These are phyloP conservation scores for Diaporthe longicolla DNA, from an alignment of 2,329 filamentous ascomycete genomes.

Conservation along the genomic window DNA sequence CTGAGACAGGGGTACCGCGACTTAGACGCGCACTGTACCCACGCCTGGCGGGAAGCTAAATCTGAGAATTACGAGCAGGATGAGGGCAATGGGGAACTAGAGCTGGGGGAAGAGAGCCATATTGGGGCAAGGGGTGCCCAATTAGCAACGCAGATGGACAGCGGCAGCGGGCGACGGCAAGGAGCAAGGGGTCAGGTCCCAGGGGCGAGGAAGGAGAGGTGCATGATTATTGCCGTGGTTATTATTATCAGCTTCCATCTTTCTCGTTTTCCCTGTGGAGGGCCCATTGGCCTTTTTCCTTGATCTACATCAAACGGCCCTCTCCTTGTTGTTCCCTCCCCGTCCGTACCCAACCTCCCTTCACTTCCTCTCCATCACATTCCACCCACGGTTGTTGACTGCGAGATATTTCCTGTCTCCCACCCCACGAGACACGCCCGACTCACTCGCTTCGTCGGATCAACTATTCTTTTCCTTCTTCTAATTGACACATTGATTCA, in stretches of 20 bases:
- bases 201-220: conserved; percentile 13
- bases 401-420: conserved; percentile 30
- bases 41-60: conserved; percentile 32
- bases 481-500: conserved; percentile 34
- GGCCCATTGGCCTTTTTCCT: conserved; percentile 5
- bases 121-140: conserved; percentile 4
- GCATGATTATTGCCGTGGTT: conserved; percentile 10
- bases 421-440: conserved; percentile 16
- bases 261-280: too few relatives aligned
- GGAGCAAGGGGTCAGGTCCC: neutral
- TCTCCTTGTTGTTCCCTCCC: conserved; percentile 1
- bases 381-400: conserved; percentile 27
- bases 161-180: conserved; percentile 20
- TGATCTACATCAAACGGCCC: conserved; percentile 18
- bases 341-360: neutral
- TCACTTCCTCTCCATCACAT: conserved; percentile 12
- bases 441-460: conserved; percentile 43
- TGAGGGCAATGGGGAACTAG: neutral
- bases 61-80: conserved; percentile 17
- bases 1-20: conserved; percentile 5
- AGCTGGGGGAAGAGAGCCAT: conserved; percentile 1
- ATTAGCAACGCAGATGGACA: conserved; percentile 3
- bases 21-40: conserved; percentile 34
- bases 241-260: conserved; percentile 5
- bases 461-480: conserved; percentile 31